Evolutionary conservation across 2,329 filamentous ascomycete species (phyloP).

Genomic region (Beauveria australis): DNA sequence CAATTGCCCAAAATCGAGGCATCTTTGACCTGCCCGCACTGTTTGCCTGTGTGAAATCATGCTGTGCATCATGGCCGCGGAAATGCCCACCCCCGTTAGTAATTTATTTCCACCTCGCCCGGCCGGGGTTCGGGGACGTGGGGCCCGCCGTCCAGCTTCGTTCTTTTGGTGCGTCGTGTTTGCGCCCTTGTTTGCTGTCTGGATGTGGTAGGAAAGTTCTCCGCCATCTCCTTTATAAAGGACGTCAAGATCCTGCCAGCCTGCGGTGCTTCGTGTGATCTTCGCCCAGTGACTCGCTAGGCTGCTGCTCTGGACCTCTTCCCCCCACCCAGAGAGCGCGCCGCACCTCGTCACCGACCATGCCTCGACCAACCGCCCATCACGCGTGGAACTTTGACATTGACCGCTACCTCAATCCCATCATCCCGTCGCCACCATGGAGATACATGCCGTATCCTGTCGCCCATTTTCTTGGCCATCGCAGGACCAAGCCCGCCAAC

Average conservation of each 20-base stretch:
- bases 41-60: too few relatives aligned
- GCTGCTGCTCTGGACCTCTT: neutral
- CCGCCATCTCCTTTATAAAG: neutral
- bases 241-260: neutral
- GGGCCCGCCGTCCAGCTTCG: neutral
- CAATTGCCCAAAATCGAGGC: too few relatives aligned
- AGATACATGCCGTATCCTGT: constrained; percentile 55
- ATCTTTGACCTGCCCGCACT: too few relatives aligned
- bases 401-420: constrained; percentile 65
- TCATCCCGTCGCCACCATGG: constrained; percentile 59
- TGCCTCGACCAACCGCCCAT: neutral
- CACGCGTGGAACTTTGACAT: constrained; percentile 57
- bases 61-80: neutral
- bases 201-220: neutral
- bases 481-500: constrained; percentile 28
- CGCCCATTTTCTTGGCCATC: constrained; percentile 61
- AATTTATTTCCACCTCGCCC: neutral
- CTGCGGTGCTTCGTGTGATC: neutral
- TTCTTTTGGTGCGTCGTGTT: neutral
- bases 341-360: neutral
- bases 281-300: neutral
- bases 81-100: neutral
- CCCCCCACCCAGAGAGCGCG: neutral
- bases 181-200: neutral
- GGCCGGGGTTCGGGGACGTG: constrained; percentile 8